Percentiles rank a stretch among this genome's conserved stretches.
phyloP scores from a whole-genome alignment of 176 grass and related monocot species.

The Carex cristatella region DNA sequence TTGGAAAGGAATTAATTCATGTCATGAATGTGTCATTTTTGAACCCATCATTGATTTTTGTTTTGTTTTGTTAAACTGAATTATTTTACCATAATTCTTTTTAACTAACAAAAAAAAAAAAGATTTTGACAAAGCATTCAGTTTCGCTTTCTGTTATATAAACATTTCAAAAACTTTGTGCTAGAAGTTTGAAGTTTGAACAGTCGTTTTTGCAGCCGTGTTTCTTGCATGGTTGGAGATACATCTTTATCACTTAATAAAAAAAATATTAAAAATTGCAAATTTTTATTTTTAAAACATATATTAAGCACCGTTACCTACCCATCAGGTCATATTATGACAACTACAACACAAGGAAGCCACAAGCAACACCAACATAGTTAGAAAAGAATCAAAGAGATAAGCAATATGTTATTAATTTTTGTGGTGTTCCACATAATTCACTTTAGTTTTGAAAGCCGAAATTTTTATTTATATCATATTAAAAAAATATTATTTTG shows the following conservation, averaged over 20 bases:
- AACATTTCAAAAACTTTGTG: constrained; percentile 1
- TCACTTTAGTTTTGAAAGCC: too few species aligned
- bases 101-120: background rate
- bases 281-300: background rate
- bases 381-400: background rate
- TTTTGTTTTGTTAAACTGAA: too few species aligned
- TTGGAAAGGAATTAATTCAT: background rate
- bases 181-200: constrained; percentile 5
- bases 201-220: background rate
- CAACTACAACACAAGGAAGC: background rate
- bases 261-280: background rate
- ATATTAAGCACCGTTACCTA: background rate
- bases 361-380: background rate
- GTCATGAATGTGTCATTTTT: background rate
- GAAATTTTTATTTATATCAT: too few species aligned
- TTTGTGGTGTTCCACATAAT: background rate
- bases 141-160: background rate
- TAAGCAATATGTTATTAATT: background rate
- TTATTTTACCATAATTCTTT: too few species aligned
- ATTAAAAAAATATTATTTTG: too few species aligned
- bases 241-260: background rate
- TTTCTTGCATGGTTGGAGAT: background rate
- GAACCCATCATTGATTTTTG: background rate
- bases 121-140: background rate
- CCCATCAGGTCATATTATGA: background rate